Evolutionary conservation across 176 grass and related monocot species (phyloP).

Genomic region (Avena atlantica): DNA sequence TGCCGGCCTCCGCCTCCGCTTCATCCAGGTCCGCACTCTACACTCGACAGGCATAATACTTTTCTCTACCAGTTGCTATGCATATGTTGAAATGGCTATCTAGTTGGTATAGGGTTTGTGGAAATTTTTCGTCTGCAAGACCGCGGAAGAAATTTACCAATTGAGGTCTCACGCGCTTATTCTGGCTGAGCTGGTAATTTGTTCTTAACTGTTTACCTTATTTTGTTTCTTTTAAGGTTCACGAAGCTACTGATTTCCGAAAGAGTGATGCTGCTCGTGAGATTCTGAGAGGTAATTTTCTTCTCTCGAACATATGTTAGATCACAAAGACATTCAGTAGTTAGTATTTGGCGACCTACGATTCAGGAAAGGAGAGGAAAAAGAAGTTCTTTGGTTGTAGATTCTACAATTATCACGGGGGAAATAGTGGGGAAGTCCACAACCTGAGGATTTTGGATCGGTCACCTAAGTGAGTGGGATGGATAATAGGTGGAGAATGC

Average conservation of each 20-base stretch:
- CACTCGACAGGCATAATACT: not conserved
- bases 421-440: not conserved
- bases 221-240: conserved; percentile 41
- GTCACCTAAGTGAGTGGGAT: not conserved
- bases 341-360: not conserved
- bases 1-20: conserved; percentile 44
- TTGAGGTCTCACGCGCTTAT: not conserved
- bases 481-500: not conserved
- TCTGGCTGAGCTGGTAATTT: not conserved
- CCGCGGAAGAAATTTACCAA: not conserved
- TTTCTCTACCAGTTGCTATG: not conserved
- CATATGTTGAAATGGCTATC: not conserved
- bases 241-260: conserved; percentile 52
- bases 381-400: not conserved
- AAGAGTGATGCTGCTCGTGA: conserved; percentile 53
- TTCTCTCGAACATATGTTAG: not conserved
- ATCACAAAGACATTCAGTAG: not conserved
- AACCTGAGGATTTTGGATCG: not conserved
- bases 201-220: conserved; percentile 26
- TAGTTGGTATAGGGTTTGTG: not conserved
- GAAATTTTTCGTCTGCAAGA: not conserved
- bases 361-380: not conserved
- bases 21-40: conserved; percentile 40
- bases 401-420: not conserved
- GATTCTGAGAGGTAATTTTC: conserved; percentile 58